These are phyloP conservation scores for Dorcoceras hygrometricum DNA, from an alignment of 257 asterid genomes.

Conservation along the genomic window DNA sequence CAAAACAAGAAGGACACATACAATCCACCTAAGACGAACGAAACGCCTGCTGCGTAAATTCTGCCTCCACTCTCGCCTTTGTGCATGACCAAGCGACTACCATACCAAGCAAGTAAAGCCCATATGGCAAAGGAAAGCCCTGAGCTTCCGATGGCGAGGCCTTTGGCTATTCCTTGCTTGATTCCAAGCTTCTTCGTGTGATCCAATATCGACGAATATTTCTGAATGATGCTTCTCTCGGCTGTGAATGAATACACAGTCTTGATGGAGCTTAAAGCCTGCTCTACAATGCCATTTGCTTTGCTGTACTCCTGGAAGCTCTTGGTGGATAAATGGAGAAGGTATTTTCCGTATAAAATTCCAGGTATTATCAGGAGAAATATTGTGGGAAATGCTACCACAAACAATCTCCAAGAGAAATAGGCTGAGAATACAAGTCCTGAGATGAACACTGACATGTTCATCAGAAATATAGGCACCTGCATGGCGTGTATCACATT, in stretches of 20 bases:
- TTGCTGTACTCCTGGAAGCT: conserved; percentile 60
- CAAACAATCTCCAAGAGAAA: conserved; percentile 68
- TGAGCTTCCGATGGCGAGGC: conserved; percentile 72
- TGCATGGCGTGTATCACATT: conserved; percentile 14
- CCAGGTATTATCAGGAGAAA: conserved; percentile 68
- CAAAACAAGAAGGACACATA: conserved; percentile 33
- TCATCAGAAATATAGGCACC: conserved; percentile 81
- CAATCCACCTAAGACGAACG: conserved; percentile 88
- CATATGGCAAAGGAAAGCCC: conserved; percentile 82
- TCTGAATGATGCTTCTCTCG: conserved; percentile 60
- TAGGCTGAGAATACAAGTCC: conserved; percentile 64
- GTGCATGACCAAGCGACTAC: conserved; percentile 69
- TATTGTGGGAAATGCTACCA: conserved; percentile 72
- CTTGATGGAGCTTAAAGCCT: conserved; percentile 73
- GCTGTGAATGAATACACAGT: conserved; percentile 85
- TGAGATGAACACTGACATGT: conserved; percentile 64
- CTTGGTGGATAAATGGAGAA: conserved; percentile 44
- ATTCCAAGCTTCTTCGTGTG: conserved; percentile 59
- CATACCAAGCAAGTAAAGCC: conserved; percentile 95
- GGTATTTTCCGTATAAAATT: conserved; percentile 63
- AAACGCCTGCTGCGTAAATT: conserved; percentile 70
- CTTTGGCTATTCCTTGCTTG: conserved; percentile 82
- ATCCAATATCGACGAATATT: conserved; percentile 51
- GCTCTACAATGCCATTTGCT: conserved; percentile 62
- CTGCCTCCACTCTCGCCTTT: conserved; percentile 84